Conservation (phyloP, 2,329 filamentous ascomycete genomes). For the Phyllosticta capitalensis region DNA sequence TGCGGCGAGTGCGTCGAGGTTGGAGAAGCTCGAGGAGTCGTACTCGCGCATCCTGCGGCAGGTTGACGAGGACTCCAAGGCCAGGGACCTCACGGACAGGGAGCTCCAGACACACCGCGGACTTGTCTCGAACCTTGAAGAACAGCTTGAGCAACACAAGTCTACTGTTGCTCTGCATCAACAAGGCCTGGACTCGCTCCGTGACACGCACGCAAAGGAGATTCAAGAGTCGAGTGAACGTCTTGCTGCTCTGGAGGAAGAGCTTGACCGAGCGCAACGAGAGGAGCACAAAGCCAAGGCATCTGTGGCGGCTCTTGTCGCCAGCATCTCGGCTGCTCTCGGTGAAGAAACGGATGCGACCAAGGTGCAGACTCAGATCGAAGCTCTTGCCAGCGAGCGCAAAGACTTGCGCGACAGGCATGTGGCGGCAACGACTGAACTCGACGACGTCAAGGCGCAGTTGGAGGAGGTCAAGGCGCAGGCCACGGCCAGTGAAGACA, state of each 20-base stretch:
- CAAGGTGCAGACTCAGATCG: conserved; percentile 34
- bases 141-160: conserved; percentile 48
- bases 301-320: conserved; percentile 45
- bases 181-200: conserved; percentile 42
- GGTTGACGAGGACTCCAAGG: conserved; percentile 55
- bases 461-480: conserved; percentile 31
- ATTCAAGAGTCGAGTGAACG: conserved; percentile 34
- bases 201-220: conserved; percentile 45
- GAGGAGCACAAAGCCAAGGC: conserved; percentile 25
- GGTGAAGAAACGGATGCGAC: conserved; percentile 49
- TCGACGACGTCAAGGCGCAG: conserved; percentile 33
- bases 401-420: conserved; percentile 34
- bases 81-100: conserved; percentile 46
- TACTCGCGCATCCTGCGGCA: conserved; percentile 58
- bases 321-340: conserved; percentile 54
- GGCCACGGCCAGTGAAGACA: conserved; percentile 31
- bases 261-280: conserved; percentile 49
- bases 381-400: conserved; percentile 35
- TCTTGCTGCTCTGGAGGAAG: conserved; percentile 26
- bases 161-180: conserved; percentile 45
- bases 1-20: conserved; percentile 55
- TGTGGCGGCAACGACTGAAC: conserved; percentile 34
- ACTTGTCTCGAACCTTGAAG: conserved; percentile 46
- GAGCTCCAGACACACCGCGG: conserved; percentile 43
- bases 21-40: conserved; percentile 64